These are phyloP conservation scores for Hyaloscypha bicolor DNA, from an alignment of 495 filamentous ascomycete species.

Conservation along the genomic window DNA sequence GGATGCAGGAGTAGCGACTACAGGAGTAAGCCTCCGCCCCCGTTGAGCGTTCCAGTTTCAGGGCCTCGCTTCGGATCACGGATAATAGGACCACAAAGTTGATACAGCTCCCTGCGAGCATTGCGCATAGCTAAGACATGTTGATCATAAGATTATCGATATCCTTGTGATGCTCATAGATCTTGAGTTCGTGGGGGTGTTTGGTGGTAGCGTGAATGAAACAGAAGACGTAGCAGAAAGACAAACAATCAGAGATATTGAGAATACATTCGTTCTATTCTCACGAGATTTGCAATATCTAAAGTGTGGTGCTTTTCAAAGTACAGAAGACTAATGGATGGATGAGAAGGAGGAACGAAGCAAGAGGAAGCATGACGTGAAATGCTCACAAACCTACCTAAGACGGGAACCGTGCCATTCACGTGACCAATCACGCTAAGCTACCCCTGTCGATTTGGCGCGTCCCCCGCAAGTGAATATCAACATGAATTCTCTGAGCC, in stretches of 20 bases:
- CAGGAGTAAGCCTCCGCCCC: neutral
- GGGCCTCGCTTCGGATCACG: neutral
- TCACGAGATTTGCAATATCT: too few species aligned
- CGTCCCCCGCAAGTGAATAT: slow-evolving; percentile 11
- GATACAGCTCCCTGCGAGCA: slow-evolving; percentile 2
- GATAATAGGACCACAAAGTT: neutral
- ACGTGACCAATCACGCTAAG: slow-evolving; percentile 1
- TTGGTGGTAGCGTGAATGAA: slow-evolving; percentile 8
- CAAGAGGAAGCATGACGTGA: neutral
- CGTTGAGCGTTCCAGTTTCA: neutral
- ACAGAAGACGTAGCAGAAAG: neutral
- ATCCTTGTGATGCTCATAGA: slow-evolving; percentile 9
- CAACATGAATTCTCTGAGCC: neutral
- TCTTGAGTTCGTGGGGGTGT: neutral
- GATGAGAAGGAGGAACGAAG: neutral
- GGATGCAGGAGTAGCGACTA: neutral
- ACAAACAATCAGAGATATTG: too few species aligned
- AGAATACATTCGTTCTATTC: too few species aligned
- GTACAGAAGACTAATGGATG: too few species aligned
- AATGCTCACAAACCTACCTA: neutral
- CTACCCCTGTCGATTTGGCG: neutral
- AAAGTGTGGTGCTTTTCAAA: too few species aligned
- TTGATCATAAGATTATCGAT: slow-evolving; percentile 13
- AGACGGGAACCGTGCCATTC: neutral
- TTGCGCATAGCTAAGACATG: neutral